These are phyloP conservation scores for Streptanthus diversifolius DNA, from an alignment of 345 rosid species.

Conservation along the genomic window DNA sequence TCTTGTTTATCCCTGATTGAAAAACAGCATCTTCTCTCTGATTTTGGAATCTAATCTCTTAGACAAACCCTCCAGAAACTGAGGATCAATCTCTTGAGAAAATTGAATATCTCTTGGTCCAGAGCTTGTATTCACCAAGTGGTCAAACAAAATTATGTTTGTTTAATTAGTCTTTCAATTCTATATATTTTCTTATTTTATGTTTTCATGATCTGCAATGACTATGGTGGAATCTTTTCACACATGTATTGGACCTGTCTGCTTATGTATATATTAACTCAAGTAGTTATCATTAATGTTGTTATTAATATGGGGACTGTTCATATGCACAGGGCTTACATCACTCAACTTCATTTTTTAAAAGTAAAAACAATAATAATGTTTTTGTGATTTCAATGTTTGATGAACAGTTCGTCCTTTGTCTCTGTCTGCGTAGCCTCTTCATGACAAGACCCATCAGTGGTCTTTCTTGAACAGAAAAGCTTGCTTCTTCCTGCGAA, in stretches of 20 bases:
- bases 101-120: slow-evolving; percentile 14
- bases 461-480: slow-evolving; percentile 29
- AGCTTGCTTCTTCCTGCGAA: slow-evolving; percentile 17
- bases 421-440: slow-evolving; percentile 33
- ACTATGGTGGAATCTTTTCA: slow-evolving; percentile 32
- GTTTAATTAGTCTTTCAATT: slow-evolving; percentile 1
- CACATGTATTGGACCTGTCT: slow-evolving; percentile 30
- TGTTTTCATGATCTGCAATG: slow-evolving; percentile 20
- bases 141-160: slow-evolving; percentile 27
- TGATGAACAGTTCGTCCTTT: slow-evolving; percentile 36
- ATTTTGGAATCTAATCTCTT: slow-evolving; percentile 8
- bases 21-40: slow-evolving; percentile 4
- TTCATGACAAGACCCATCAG: slow-evolving; percentile 38
- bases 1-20: neutral
- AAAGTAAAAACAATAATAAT: neutral
- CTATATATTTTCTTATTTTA: slow-evolving; percentile 8
- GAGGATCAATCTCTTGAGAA: slow-evolving; percentile 14
- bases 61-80: slow-evolving; percentile 1
- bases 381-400: slow-evolving; percentile 33
- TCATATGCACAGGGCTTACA: slow-evolving; percentile 38
- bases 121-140: slow-evolving; percentile 11
- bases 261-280: slow-evolving; percentile 6
- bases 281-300: slow-evolving; percentile 18
- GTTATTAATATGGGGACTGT: slow-evolving; percentile 17
- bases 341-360: slow-evolving; percentile 17